Evolutionary conservation across 2,329 filamentous ascomycete genomes (phyloP).

Genomic region (Fusarium sp.): DNA sequence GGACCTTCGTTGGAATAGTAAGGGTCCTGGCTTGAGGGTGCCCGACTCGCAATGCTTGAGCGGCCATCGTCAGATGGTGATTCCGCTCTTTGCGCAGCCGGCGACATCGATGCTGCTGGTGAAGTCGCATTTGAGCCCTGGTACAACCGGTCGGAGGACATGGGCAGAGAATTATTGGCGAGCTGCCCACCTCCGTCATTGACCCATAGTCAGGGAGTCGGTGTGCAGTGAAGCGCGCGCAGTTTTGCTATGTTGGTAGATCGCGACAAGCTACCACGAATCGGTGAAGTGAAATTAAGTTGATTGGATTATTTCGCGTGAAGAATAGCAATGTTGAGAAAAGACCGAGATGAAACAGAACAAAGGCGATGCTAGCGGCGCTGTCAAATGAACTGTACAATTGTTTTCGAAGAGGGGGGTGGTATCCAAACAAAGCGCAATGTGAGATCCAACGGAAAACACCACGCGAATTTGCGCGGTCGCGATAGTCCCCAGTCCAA

Average conservation of each 20-base stretch:
- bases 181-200: constrained; percentile 51
- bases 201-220: constrained; percentile 52
- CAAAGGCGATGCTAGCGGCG: constrained; percentile 11
- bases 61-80: constrained; percentile 50
- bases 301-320: background rate
- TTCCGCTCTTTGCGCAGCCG: constrained; percentile 40
- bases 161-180: constrained; percentile 49
- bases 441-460: constrained; percentile 35
- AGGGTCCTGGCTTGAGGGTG: constrained; percentile 52
- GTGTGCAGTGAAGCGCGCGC: constrained; percentile 22
- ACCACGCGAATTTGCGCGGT: constrained; percentile 44
- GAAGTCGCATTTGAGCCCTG: constrained; percentile 43
- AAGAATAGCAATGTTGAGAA: background rate
- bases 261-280: constrained; percentile 16
- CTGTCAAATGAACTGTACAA: constrained; percentile 11
- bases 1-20: constrained; percentile 75
- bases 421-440: constrained; percentile 40
- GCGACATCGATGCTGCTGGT: constrained; percentile 51
- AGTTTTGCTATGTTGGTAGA: constrained; percentile 10
- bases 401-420: constrained; percentile 24
- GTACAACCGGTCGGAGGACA: constrained; percentile 39
- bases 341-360: background rate
- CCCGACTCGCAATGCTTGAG: constrained; percentile 49
- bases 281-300: background rate
- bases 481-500: constrained; percentile 35